Evolutionary conservation across 176 grass and related monocot species (phyloP).

Genomic region (Dendrocalamus sinicus): DNA sequence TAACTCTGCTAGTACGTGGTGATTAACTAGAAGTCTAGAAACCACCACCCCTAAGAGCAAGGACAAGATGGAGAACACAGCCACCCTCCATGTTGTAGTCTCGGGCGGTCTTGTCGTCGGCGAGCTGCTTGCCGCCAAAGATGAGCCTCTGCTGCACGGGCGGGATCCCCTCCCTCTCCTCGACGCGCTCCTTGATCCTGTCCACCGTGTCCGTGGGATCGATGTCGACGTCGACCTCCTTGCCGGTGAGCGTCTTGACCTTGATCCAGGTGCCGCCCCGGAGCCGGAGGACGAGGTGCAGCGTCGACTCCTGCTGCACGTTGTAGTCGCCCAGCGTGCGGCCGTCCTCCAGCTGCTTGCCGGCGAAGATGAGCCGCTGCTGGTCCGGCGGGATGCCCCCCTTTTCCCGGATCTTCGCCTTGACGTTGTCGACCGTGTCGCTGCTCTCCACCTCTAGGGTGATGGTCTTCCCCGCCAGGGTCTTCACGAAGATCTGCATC

Average conservation of each 20-base stretch:
- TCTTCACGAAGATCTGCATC: conserved; percentile 91
- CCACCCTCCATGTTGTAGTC: no score
- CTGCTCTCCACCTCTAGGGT: conserved; percentile 77
- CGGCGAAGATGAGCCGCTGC: conserved; percentile 79
- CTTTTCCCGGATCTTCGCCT: conserved; percentile 78
- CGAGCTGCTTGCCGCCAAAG: not conserved
- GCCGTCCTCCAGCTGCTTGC: conserved; percentile 78
- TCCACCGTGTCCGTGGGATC: not conserved
- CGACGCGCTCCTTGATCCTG: not conserved
- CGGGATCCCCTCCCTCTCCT: not conserved
- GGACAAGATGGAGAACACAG: not conserved
- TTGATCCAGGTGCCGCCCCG: not conserved
- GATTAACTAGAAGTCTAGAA: not conserved
- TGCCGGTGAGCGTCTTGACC: not conserved
- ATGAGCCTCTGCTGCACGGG: not conserved
- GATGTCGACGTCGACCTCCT: not conserved
- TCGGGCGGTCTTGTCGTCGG: not conserved
- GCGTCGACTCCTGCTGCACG: not conserved
- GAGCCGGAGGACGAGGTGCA: not conserved
- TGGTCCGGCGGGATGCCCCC: conserved; percentile 75
- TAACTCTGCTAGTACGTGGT: no score
- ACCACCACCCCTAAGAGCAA: not conserved
- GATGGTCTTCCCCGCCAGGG: conserved; percentile 90
- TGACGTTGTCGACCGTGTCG: conserved; percentile 79
- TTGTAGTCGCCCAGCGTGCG: conserved; percentile 81